Percentiles rank a stretch among this genome's conserved stretches.
Conservation (phyloP, 2,329 filamentous ascomycete genomes). For the Monosporascus sp. region DNA sequence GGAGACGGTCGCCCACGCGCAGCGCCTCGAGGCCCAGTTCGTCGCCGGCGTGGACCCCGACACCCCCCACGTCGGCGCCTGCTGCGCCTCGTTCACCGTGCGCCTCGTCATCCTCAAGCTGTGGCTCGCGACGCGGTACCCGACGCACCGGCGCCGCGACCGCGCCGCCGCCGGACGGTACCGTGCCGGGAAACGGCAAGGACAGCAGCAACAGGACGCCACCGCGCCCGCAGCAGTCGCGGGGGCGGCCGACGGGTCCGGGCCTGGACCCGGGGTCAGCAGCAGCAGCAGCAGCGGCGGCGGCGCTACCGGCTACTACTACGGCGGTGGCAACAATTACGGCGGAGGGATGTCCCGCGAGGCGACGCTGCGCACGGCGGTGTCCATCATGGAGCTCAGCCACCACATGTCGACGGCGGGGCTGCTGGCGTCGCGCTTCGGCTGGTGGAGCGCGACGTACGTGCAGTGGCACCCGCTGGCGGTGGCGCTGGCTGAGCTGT, state of each 20-base stretch:
- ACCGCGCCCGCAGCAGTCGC: conserved; percentile 1
- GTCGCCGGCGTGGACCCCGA: conserved; percentile 30
- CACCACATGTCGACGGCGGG: conserved; percentile 24
- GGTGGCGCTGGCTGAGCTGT: conserved; percentile 48
- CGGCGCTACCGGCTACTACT: not conserved
- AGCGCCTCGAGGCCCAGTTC: conserved; percentile 34
- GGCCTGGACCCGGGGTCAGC: conserved; percentile 1
- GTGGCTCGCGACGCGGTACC: conserved; percentile 42
- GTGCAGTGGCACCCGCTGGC: conserved; percentile 52
- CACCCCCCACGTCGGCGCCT: conserved; percentile 27
- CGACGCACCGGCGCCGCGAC: conserved; percentile 29
- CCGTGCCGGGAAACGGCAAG: not conserved
- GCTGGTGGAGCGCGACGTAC: conserved; percentile 46
- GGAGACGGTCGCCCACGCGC: conserved; percentile 34
- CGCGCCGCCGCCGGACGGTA: conserved; percentile 20
- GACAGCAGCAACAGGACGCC: not conserved
- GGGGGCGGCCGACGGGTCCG: not conserved
- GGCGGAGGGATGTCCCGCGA: conserved; percentile 28
- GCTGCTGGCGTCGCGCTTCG: conserved; percentile 33
- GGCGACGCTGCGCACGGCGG: conserved; percentile 41
- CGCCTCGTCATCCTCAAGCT: conserved; percentile 41
- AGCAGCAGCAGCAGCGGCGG: conserved; percentile 1
- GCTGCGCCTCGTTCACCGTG: conserved; percentile 34
- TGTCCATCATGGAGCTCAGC: conserved; percentile 40
- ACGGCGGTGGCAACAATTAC: not conserved